Conservation (phyloP, 257 asterid species). For the Penstemon eatonii region DNA sequence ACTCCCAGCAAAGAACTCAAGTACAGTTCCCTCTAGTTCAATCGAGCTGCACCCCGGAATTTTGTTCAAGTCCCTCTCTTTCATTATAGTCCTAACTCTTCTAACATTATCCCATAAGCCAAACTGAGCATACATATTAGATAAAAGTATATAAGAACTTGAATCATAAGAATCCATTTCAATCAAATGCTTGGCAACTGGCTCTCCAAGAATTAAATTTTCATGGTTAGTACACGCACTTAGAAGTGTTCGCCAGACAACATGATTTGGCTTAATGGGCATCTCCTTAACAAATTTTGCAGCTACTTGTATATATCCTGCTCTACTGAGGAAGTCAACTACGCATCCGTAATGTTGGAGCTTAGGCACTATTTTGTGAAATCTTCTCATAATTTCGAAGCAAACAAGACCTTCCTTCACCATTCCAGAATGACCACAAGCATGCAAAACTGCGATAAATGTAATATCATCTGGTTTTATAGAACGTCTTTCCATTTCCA, state of each 20-base stretch:
- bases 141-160: constrained; percentile 68
- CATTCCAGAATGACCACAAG: constrained; percentile 86
- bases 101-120: constrained; percentile 74
- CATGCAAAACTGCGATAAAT: constrained; percentile 65
- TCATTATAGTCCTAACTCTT: constrained; percentile 58
- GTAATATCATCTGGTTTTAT: constrained; percentile 74
- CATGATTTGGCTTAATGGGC: constrained; percentile 77
- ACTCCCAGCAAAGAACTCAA: constrained; percentile 75
- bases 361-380: constrained; percentile 58
- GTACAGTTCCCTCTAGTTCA: constrained; percentile 75
- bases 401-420: constrained; percentile 79
- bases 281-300: constrained; percentile 56
- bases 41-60: constrained; percentile 82
- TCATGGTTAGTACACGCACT: constrained; percentile 67
- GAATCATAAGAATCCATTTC: constrained; percentile 46
- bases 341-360: constrained; percentile 83
- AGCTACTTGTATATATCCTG: constrained; percentile 68
- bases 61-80: constrained; percentile 58
- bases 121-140: constrained; percentile 69
- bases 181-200: constrained; percentile 53
- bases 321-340: constrained; percentile 77
- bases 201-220: constrained; percentile 51
- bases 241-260: constrained; percentile 64
- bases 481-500: constrained; percentile 60
- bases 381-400: constrained; percentile 73